Base-by-base conservation (phyloP, 371 early-diverging fungal species). In the Dipsacomyces acuminosporus region DNA sequence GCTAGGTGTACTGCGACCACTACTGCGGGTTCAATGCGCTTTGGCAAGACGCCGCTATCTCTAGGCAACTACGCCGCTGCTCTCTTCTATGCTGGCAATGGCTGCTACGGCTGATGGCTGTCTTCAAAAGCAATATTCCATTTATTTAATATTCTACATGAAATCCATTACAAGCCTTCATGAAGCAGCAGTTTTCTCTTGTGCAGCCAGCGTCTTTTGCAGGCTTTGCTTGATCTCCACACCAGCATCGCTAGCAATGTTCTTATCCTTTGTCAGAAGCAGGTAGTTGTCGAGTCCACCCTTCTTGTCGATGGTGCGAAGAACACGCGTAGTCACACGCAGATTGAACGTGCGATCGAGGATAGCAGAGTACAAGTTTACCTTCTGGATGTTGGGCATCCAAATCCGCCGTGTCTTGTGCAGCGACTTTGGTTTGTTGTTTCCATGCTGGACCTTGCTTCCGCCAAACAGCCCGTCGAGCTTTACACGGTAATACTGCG, bases 251-350 rank as follows among this genome's bases (percentile, higher is more conserved):
- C 81, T 80, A 26, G 58, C 78, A 35, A 86, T 72, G 22, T 85
- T 81, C 55, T 83, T 78, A 47, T 85, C 82, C 34, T 75, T 80
- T 19, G 89, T 88, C 24, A 78, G 76, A 42, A 89, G 73, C 44
- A 91, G 61, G 57, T 89, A 91, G 44, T 77, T 79, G 61, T 91
- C 91, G 21, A 91, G 69, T 8, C 91, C 91, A 26, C 91, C 91
- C 77, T 89, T 89, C 71, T 89, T 87, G 62, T 89, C 89, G 30
- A 91, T 88, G 1, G 89, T 86, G 26, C 89, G 83, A 17, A 89
- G 67, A 3, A 86, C 84, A 4, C 82, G 67, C 1, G 88, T 79
- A 23, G 89, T 86, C 44, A 87, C 82, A 51, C 82, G 81, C 43
- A 91, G 71, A 34, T 74, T 66, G 35, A 86, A 65, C 50, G 73